Conservation (phyloP, 2,329 filamentous ascomycete genomes). For the Verticillium klebahnii region DNA sequence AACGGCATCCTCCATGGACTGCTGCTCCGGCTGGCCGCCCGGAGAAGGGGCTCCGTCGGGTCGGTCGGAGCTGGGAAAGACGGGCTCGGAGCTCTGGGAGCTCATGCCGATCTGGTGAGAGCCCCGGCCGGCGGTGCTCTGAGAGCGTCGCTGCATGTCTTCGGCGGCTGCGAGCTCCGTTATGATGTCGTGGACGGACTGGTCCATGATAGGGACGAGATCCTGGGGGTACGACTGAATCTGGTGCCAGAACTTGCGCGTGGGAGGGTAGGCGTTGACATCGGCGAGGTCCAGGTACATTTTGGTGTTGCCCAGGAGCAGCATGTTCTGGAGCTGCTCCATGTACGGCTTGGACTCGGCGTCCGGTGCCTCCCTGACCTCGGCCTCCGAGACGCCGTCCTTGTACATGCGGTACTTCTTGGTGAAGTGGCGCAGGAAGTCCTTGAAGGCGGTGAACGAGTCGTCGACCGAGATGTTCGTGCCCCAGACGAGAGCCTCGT, state of each 20-base stretch:
- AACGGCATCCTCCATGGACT: slow-evolving; percentile 74
- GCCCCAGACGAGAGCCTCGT: slow-evolving; percentile 87
- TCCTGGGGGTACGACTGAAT: slow-evolving; percentile 91
- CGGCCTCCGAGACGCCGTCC: slow-evolving; percentile 75
- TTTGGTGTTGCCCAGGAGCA: slow-evolving; percentile 75
- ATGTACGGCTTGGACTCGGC: slow-evolving; percentile 79
- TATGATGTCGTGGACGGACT: slow-evolving; percentile 89
- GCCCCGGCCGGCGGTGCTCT: slow-evolving; percentile 46
- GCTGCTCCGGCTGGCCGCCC: slow-evolving; percentile 39
- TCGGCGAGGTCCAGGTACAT: slow-evolving; percentile 88
- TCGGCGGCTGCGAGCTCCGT: slow-evolving; percentile 81
- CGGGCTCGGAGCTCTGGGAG: slow-evolving; percentile 66
- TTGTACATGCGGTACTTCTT: slow-evolving; percentile 91
- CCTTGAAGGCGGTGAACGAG: slow-evolving; percentile 81
- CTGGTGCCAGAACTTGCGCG: slow-evolving; percentile 92
- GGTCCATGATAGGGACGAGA: slow-evolving; percentile 95
- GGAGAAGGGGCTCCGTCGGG: slow-evolving; percentile 41
- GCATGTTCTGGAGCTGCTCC: slow-evolving; percentile 84
- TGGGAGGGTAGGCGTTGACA: slow-evolving; percentile 87
- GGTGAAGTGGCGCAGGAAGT: slow-evolving; percentile 88
- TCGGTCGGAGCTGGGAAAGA: slow-evolving; percentile 75
- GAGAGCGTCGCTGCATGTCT: slow-evolving; percentile 65
- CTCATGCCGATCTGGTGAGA: slow-evolving; percentile 33
- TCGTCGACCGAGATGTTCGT: slow-evolving; percentile 94
- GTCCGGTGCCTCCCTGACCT: slow-evolving; percentile 64